Base-by-base conservation (phyloP, 257 asterid species). In the Apocynum venetum region DNA sequence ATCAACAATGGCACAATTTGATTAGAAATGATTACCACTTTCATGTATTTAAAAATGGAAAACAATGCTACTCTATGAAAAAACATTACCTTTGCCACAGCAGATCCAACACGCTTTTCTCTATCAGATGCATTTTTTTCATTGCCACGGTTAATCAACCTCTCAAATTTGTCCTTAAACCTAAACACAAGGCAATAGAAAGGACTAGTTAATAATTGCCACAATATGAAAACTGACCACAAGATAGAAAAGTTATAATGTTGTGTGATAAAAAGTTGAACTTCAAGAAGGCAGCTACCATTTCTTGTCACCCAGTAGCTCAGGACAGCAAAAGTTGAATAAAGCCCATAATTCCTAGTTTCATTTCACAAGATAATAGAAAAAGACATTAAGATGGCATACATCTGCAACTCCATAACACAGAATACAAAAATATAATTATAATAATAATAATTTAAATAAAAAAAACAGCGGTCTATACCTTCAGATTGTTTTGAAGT, bases 401-500 rank as follows among this genome's bases (percentile, higher is more conserved):
- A 35, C 48, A 77, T 40, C 73, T 70, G 38, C 61, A 55, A 49
- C 76, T 67, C 76, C 63, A 40, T 53, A 13, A 59, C 13, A 72
- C 61, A 25, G 78, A 69, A 78, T 20, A 41, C 56, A 40, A 40
- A 46, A 15, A n/a, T 53, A 53, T 60, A 25, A 15, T 19, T 57
- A 25, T 25, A 25, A 25, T 25, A 25, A 25, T 25, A 25, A 25
- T 25, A 25, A 25, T 25, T 25, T 25, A 25, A 25, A 25, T 5
- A 47, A 31, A 71, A 78, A 13, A 40, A 60, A 76, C 71, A 25
- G 76, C 66, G 74, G 8, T 17, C 72, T 43, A 12, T 85, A 94
- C 98, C 98, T 94, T 94, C 8, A 94, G 94, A 87, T 94, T 91
- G 88, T 94, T 94, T 80, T 94, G 98, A 79, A 94, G 90, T 79